Conservation (phyloP, 2,329 filamentous ascomycete genomes). For the Fusarium globosum region DNA sequence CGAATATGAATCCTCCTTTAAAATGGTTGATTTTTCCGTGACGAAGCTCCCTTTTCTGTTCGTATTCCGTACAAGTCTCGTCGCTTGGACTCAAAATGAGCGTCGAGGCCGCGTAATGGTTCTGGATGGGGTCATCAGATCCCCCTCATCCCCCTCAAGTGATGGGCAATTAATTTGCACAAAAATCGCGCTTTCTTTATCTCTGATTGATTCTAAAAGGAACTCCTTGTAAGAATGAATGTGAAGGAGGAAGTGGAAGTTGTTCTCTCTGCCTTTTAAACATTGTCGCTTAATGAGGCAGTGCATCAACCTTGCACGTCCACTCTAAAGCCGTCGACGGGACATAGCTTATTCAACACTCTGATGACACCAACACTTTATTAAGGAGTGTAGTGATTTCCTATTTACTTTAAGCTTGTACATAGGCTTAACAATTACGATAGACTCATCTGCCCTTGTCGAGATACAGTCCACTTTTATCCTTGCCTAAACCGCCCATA, state of each 20-base stretch:
- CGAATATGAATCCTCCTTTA: no score
- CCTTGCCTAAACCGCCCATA: background rate
- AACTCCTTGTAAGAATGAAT: background rate
- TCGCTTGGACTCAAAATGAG: slow-evolving; percentile 10
- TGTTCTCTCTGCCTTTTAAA: slow-evolving; percentile 11
- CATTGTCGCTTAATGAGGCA: slow-evolving; percentile 12
- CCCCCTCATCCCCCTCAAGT: slow-evolving; percentile 19
- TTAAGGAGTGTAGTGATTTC: background rate
- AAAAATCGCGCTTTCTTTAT: slow-evolving; percentile 6
- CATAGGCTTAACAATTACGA: background rate
- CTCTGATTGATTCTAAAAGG: background rate
- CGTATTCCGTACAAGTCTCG: slow-evolving; percentile 17
- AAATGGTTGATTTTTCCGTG: background rate
- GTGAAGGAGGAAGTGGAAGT: background rate
- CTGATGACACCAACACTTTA: background rate
- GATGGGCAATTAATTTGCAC: background rate
- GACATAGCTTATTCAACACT: background rate
- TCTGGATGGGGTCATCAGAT: slow-evolving; percentile 14
- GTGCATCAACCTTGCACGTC: slow-evolving; percentile 18
- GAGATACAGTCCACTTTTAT: background rate
- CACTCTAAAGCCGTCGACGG: background rate
- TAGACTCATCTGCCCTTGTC: background rate
- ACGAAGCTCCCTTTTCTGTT: background rate
- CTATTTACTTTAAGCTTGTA: background rate
- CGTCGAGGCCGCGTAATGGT: slow-evolving; percentile 34